Evolutionary conservation across 495 filamentous ascomycete species (phyloP).

Genomic region (Aspergillus homomorphus): DNA sequence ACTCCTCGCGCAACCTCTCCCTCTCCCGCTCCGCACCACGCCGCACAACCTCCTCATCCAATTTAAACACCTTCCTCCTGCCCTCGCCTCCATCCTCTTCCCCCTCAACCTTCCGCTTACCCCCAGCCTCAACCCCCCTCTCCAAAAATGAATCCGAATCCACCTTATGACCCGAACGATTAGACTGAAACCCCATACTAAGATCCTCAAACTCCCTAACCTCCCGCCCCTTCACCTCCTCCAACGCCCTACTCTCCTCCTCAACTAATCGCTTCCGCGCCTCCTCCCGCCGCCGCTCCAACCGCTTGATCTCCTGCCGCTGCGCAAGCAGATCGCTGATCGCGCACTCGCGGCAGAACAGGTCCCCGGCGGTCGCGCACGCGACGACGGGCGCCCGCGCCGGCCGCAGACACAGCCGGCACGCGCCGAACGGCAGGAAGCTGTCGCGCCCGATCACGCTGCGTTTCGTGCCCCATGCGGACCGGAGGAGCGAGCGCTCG

Average conservation of each 20-base stretch:
- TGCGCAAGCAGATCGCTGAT: slow-evolving; percentile 87
- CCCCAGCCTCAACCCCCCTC: slow-evolving; percentile 11
- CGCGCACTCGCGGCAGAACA: slow-evolving; percentile 97
- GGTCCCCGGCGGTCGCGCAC: slow-evolving; percentile 71
- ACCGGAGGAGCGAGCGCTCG: slow-evolving; percentile 77
- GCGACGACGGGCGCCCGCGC: slow-evolving; percentile 81
- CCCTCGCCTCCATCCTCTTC: slow-evolving; percentile 62
- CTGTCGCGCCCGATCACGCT: slow-evolving; percentile 90
- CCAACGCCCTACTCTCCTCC: slow-evolving; percentile 36
- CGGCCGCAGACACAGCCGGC: slow-evolving; percentile 82
- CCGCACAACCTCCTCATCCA: slow-evolving; percentile 77
- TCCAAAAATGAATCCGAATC: slow-evolving; percentile 10
- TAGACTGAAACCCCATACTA: slow-evolving; percentile 46
- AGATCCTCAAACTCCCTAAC: slow-evolving; percentile 40
- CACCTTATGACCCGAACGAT: too few species aligned
- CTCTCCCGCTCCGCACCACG: slow-evolving; percentile 67
- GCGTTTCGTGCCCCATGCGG: slow-evolving; percentile 74
- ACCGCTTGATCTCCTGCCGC: slow-evolving; percentile 85
- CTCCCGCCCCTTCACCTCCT: slow-evolving; percentile 34
- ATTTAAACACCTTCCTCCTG: slow-evolving; percentile 59
- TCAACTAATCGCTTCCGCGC: slow-evolving; percentile 39
- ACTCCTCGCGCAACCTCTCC: slow-evolving; percentile 60
- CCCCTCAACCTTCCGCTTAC: slow-evolving; percentile 40
- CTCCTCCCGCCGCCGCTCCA: slow-evolving; percentile 64
- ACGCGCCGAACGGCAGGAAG: slow-evolving; percentile 89